Evolutionary conservation across 2,329 filamentous ascomycete species (phyloP).

Genomic region (Emmonsiellopsis sp.): DNA sequence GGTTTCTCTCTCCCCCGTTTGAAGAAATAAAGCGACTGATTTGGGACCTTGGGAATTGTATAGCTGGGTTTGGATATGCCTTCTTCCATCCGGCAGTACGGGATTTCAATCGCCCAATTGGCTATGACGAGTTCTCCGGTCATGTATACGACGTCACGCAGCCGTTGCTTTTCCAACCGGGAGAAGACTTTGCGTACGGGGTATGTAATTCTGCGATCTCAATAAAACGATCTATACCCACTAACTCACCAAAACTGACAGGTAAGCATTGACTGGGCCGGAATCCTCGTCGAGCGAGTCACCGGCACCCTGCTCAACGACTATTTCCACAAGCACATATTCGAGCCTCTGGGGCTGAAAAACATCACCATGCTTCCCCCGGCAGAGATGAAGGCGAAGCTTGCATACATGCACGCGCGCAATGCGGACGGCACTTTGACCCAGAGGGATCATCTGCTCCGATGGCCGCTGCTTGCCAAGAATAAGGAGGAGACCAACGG

Average conservation of each 20-base stretch:
- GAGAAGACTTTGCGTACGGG: constrained; percentile 52
- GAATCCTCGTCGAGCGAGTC: constrained; percentile 40
- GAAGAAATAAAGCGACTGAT: not conserved
- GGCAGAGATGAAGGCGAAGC: constrained; percentile 42
- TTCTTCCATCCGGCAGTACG: constrained; percentile 45
- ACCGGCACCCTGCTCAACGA: constrained; percentile 38
- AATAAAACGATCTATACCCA: not conserved
- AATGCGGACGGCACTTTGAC: constrained; percentile 35
- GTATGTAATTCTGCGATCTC: constrained; percentile 26
- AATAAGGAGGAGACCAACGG: constrained; percentile 35
- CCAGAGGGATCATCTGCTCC: constrained; percentile 43
- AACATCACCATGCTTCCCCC: constrained; percentile 51
- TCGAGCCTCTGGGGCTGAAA: constrained; percentile 39
- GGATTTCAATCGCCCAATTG: constrained; percentile 41
- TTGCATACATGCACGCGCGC: constrained; percentile 51
- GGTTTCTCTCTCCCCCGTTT: not conserved
- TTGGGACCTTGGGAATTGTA: constrained; percentile 11
- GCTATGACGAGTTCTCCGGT: constrained; percentile 51
- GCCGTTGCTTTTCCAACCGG: constrained; percentile 55
- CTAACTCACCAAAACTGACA: constrained; percentile 17
- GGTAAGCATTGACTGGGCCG: constrained; percentile 48
- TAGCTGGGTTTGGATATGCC: constrained; percentile 49
- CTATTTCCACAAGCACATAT: constrained; percentile 42
- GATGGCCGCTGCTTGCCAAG: constrained; percentile 37
- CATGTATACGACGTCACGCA: constrained; percentile 43